Base-by-base conservation (phyloP, 129 eudicot genomes). In the Flaveria bidentis region DNA sequence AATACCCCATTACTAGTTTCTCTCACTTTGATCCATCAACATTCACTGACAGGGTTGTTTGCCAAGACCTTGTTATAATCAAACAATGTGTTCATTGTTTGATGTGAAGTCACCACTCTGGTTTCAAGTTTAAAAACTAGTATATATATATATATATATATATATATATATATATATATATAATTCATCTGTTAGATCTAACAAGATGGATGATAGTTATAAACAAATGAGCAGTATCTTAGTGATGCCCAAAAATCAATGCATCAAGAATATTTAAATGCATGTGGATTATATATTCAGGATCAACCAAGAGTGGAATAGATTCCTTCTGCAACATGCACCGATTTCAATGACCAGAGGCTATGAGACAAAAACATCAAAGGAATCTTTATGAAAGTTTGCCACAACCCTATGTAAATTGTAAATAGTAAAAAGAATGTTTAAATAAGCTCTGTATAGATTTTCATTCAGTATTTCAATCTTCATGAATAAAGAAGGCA, bases 311-410 rank as follows among this genome's bases (percentile, higher is more conserved):
- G 69, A 56, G 76, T 80, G 79, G 84, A 80, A 67, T 80, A 74
- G 84, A 80, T 80, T 80, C 84, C 84, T 74, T 45, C 71, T 80
- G 80, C 76, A 80, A 74, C 62, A 73, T 46, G 76, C 84, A 74
- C 52, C 71, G 41, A 8, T 80, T 80, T 67, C 75, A 14, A 80
- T 55, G 80, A 56, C 75, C 30, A 80, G 39, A 56, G 73, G 22
- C 25, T 46, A 73, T 65, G 41, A 17, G 83, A 72, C 55, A 57
- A 79, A 77, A 79, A 67, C 75, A 74, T 67, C 76, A 33, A 78
- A 74, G 80, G 84, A 73, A 80, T 80, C 84, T 73, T 74, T 23
- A 55, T 66, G 28, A 80, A 73, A 41, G 46, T 73, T 80, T 80
- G 74, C 74, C 74, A 77, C 73, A 39, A 41, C 28, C 60, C 60